Conservation (phyloP, 306 rosid genomes). For the Rosa persica region DNA sequence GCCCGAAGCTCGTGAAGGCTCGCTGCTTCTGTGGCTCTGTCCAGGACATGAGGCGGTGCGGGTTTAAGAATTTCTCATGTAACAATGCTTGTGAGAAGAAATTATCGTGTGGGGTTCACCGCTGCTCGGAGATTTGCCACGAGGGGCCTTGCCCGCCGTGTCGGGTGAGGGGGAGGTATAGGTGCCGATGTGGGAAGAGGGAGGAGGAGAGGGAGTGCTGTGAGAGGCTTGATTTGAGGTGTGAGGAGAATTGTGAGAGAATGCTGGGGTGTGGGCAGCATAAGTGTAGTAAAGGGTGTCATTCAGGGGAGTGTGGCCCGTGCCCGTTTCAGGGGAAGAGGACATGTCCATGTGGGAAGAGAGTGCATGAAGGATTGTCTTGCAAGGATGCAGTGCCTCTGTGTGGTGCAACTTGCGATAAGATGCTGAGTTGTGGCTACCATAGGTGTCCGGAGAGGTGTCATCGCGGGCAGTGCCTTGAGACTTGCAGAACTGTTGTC, state of each 20-base stretch:
- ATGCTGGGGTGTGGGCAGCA: constrained; percentile 78
- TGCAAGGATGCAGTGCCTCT: constrained; percentile 71
- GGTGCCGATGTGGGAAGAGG: constrained; percentile 68
- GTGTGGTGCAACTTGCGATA: constrained; percentile 83
- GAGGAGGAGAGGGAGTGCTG: constrained; percentile 76
- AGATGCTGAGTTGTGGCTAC: constrained; percentile 63
- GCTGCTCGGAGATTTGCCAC: constrained; percentile 67
- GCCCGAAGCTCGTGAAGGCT: constrained; percentile 73
- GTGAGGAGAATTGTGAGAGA: constrained; percentile 57
- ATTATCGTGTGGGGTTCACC: constrained; percentile 63
- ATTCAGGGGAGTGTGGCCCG: constrained; percentile 67
- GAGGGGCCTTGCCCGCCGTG: constrained; percentile 71
- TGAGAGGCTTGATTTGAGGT: constrained; percentile 53
- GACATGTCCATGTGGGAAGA: constrained; percentile 87
- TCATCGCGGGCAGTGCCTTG: constrained; percentile 76
- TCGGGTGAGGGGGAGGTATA: constrained; percentile 37
- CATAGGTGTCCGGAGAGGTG: constrained; percentile 91
- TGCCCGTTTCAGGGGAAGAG: constrained; percentile 85
- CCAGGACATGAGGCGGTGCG: constrained; percentile 71
- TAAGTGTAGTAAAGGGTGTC: constrained; percentile 72
- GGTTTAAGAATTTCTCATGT: constrained; percentile 76
- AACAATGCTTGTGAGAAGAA: constrained; percentile 48
- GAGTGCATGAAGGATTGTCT: constrained; percentile 66
- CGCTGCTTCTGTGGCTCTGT: constrained; percentile 70
- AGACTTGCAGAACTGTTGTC: constrained; percentile 75